Base-by-base conservation (phyloP, 2,329 filamentous ascomycete species). In the Pseudocercospora musae region DNA sequence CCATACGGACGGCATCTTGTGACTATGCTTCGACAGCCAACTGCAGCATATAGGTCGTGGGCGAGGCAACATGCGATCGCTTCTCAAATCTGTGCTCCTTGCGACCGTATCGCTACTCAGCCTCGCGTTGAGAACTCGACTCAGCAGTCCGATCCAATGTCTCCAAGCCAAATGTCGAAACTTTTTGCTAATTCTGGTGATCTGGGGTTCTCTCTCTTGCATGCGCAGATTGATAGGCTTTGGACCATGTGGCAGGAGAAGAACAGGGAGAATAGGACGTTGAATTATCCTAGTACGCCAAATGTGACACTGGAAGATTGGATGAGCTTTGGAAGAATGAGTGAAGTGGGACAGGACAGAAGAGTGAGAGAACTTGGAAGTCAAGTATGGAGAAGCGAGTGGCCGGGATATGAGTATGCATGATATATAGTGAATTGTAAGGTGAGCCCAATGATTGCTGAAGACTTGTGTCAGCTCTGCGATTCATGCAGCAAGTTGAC, bases 191-290 rank as follows among this genome's bases (percentile, higher is more conserved):
- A 75, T 13, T 79, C 81, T 0, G 78, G 74, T 4, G 80, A 83
- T 44, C 79, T 79, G 2, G 74, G 71, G 31, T 83, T 83, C 71
- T 83, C 76, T 69, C 72, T 80, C 20, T 80, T 82, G 64, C 81
- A 83, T 62, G 75, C 75, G 1, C 77, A 78, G 72, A 78, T 83
- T 27, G 81, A 83, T 65, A 74, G 80, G 3, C 68, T 76, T 1
- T 84, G 76, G 72, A 81, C 78, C 78, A 80, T 79, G 13, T 84
- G 81, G 81, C 81, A 84, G 70, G 80, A 78, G 62, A 69, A 75
- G 57, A 75, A 82, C 54, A 66, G 74, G 33, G 21, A 27, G 4
- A 40, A 58, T 13, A 42, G 62, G 20, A 31, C 57, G 1, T 55
- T 54, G 10, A 55, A 58, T 21, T 11, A 15, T 2, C 56, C 56